Evolutionary conservation across 495 filamentous ascomycete genomes (phyloP).

Genomic region (Xylaria castorea): DNA sequence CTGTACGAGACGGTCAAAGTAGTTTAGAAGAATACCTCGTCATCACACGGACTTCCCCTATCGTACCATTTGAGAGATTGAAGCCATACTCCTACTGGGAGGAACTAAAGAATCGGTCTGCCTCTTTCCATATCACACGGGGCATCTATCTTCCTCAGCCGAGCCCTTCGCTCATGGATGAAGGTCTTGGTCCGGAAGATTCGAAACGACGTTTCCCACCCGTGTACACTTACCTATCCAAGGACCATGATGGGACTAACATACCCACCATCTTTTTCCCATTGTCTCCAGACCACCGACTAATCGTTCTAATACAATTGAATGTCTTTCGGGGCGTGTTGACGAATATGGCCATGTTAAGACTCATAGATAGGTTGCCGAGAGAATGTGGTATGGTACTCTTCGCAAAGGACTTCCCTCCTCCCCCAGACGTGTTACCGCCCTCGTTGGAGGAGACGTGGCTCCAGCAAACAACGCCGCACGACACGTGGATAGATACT

Average conservation of each 20-base stretch:
- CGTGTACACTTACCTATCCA: slow-evolving; percentile 37
- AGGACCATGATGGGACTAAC: not conserved
- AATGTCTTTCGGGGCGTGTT: slow-evolving; percentile 45
- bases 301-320: slow-evolving; percentile 46
- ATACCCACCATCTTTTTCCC: slow-evolving; percentile 39
- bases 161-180: not conserved
- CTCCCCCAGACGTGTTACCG: slow-evolving; percentile 40
- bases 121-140: not conserved
- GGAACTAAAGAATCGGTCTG: slow-evolving; percentile 5
- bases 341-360: slow-evolving; percentile 42
- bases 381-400: slow-evolving; percentile 36
- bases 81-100: slow-evolving; percentile 28
- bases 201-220: slow-evolving; percentile 29
- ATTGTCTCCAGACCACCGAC: slow-evolving; percentile 43
- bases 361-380: slow-evolving; percentile 34
- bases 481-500: slow-evolving; percentile 57
- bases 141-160: not conserved
- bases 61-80: slow-evolving; percentile 9
- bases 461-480: slow-evolving; percentile 45
- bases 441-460: slow-evolving; percentile 49
- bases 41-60: not conserved
- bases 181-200: not conserved
- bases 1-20: not conserved
- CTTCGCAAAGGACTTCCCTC: slow-evolving; percentile 29
- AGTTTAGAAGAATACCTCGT: slow-evolving; percentile 13